phyloP scores from a whole-genome alignment of 2,329 filamentous ascomycete species.

The Fusarium decemcellulare region DNA sequence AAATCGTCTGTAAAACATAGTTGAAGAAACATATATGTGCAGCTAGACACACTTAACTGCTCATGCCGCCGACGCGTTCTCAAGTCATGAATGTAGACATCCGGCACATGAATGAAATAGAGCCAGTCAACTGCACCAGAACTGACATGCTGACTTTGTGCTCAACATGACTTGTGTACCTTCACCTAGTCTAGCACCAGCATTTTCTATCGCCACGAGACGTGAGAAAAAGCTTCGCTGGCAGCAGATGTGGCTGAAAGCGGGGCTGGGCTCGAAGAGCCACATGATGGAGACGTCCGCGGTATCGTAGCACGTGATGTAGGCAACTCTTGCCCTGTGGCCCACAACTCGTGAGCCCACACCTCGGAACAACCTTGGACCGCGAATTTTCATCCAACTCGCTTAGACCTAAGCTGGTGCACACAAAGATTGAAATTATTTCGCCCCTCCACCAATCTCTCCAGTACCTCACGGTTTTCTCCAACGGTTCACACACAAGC shows the following conservation, averaged over 20 bases:
- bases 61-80: background rate
- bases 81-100: background rate
- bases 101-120: background rate
- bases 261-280: background rate
- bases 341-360: slow-evolving; percentile 32
- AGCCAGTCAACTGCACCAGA: background rate
- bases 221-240: too few species aligned
- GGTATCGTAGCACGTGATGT: slow-evolving; percentile 36
- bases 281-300: background rate
- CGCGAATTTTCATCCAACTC: slow-evolving; percentile 48
- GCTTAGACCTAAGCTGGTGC: slow-evolving; percentile 57
- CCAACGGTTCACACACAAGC: slow-evolving; percentile 60
- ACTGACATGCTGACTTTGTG: background rate
- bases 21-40: slow-evolving; percentile 14
- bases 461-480: slow-evolving; percentile 60
- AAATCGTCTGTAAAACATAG: slow-evolving; percentile 21
- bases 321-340: slow-evolving; percentile 28
- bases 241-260: slow-evolving; percentile 9
- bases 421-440: slow-evolving; percentile 60
- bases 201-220: too few species aligned
- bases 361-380: slow-evolving; percentile 48
- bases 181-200: background rate
- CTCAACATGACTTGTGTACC: background rate
- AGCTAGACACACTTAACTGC: slow-evolving; percentile 1
- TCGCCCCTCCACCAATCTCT: slow-evolving; percentile 58